These are phyloP conservation scores for Aspergillus eucalypticola DNA, from an alignment of 2,329 filamentous ascomycete genomes.

Conservation along the genomic window DNA sequence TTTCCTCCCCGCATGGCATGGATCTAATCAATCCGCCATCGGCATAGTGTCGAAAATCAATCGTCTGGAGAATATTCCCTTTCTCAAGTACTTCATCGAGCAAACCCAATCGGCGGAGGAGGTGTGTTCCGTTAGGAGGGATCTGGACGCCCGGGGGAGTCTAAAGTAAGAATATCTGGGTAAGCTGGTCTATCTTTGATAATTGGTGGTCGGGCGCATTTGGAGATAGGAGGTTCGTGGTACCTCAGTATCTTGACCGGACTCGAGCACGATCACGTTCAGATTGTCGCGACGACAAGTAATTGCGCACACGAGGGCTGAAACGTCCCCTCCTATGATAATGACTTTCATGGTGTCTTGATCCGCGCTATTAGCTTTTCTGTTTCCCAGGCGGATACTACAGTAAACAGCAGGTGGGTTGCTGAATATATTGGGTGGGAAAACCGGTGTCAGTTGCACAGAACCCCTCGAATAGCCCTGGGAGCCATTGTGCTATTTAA, in stretches of 20 bases:
- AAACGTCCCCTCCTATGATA: slow-evolving; percentile 1
- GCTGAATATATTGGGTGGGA: too few species aligned
- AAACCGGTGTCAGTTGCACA: too few species aligned
- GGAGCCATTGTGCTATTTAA: background rate
- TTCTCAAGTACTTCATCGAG: background rate
- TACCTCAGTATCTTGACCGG: background rate
- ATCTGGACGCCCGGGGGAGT: slow-evolving; percentile 2
- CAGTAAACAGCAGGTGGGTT: too few species aligned
- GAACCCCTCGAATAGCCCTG: background rate
- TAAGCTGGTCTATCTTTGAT: background rate
- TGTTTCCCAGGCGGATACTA: too few species aligned
- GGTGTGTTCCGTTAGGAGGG: slow-evolving; percentile 1
- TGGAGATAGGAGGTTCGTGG: background rate
- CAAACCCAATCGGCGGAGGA: background rate
- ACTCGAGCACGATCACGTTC: background rate
- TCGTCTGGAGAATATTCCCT: background rate
- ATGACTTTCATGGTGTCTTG: background rate
- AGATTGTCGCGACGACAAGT: slow-evolving; percentile 1
- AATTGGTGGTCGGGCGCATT: background rate
- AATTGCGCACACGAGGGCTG: slow-evolving; percentile 3
- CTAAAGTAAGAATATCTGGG: background rate
- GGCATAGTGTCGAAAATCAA: slow-evolving; percentile 1
- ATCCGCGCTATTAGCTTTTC: too few species aligned
- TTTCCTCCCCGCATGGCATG: slow-evolving; percentile 2
- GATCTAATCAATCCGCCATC: slow-evolving; percentile 3